Percentiles rank a stretch among this genome's conserved stretches.
These are phyloP conservation scores for Candida dajiaensis DNA, from an alignment of 805 yeast genomes.

Conservation along the genomic window DNA sequence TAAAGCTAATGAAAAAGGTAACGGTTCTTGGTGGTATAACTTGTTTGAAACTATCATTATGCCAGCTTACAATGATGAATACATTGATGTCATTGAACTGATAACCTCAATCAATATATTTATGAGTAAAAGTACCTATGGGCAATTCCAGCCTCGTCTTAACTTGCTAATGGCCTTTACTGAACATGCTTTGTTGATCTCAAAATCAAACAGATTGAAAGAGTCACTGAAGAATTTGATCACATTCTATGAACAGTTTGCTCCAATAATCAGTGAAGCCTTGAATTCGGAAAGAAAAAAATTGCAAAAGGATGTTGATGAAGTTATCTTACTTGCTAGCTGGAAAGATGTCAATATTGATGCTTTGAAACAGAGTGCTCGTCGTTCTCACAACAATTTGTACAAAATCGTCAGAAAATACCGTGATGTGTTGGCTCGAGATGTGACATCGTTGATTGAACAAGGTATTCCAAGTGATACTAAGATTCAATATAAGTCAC, in stretches of 20 bases:
- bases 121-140: conserved; percentile 68
- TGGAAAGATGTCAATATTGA: conserved; percentile 96
- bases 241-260: conserved; percentile 63
- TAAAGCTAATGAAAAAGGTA: conserved; percentile 33
- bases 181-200: conserved; percentile 38
- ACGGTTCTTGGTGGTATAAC: conserved; percentile 90
- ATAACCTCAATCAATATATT: conserved; percentile 65
- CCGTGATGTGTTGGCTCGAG: conserved; percentile 50
- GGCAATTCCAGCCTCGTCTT: conserved; percentile 64
- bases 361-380: conserved; percentile 90
- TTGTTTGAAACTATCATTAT: conserved; percentile 74
- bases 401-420: conserved; percentile 83
- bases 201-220: conserved; percentile 23
- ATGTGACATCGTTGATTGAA: conserved; percentile 53
- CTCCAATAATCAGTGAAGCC: conserved; percentile 38
- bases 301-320: conserved; percentile 75
- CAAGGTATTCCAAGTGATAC: conserved; percentile 39
- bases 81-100: conserved; percentile 29
- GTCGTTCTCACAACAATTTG: conserved; percentile 76
- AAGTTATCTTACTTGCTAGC: conserved; percentile 82
- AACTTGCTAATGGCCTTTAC: conserved; percentile 58
- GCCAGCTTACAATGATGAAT: conserved; percentile 34
- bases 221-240: conserved; percentile 52
- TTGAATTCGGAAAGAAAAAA: conserved; percentile 41
- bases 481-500: conserved; percentile 10